Conservation (phyloP, 1,284 basidiomycete species). For the Mycosarcoma maydis region DNA sequence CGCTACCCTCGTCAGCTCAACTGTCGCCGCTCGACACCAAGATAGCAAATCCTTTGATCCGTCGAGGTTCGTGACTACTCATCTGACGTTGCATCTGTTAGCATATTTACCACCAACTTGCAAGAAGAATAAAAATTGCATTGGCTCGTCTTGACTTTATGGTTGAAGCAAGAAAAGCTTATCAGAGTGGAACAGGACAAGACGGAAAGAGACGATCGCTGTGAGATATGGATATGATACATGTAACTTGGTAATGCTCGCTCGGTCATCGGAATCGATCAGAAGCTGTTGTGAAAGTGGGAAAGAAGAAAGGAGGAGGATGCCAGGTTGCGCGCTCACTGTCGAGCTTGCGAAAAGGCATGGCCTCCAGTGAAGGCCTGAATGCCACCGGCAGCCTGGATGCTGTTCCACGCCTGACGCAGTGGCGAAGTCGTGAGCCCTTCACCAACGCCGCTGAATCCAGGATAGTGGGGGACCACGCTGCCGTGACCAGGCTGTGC, state of each 20-base stretch:
- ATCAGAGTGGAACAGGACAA: too few relatives aligned
- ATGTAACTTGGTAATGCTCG: too few relatives aligned
- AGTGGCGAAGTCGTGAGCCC: conserved; percentile 26
- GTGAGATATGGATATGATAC: not conserved
- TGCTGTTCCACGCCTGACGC: conserved; percentile 46
- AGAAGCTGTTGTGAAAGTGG: not conserved
- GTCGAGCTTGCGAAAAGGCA: conserved; percentile 23
- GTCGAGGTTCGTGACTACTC: too few relatives aligned
- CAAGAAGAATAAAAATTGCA: too few relatives aligned
- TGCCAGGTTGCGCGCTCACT: conserved; percentile 6
- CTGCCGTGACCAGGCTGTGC: conserved; percentile 14
- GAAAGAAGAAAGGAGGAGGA: not conserved
- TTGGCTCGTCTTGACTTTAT: too few relatives aligned
- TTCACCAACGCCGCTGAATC: conserved; percentile 9
- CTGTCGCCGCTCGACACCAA: too few relatives aligned
- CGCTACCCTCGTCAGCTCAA: too few relatives aligned
- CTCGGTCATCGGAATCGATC: not conserved
- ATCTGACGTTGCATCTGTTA: too few relatives aligned
- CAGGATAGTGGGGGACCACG: conserved; percentile 13
- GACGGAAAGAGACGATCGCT: not conserved
- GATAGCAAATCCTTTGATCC: too few relatives aligned
- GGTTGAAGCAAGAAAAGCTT: too few relatives aligned
- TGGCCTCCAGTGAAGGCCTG: conserved; percentile 37
- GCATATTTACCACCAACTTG: too few relatives aligned
- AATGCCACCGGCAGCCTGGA: conserved; percentile 45